A percentile compares a stretch with the other conserved stretches of the same genome.
phyloP scores from a whole-genome alignment of 352 stramenopile genomes.

The Phytophthora capsici region DNA sequence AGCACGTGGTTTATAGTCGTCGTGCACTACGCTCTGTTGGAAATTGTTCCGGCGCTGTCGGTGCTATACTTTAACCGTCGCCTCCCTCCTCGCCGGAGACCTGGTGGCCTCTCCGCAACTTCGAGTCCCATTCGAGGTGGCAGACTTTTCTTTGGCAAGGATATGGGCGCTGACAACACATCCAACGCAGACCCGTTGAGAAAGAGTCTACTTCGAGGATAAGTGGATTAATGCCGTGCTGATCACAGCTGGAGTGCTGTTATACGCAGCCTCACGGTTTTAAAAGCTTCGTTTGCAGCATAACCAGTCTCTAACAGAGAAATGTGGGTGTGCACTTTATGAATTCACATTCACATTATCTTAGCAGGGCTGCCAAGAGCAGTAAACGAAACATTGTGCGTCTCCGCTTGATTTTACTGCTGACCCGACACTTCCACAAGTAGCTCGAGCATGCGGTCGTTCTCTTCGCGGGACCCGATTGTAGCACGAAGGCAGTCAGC shows the following conservation, averaged over 20 bases:
- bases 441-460: conserved; percentile 92
- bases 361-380: too few species aligned
- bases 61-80: conserved; percentile 88
- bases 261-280: neutral
- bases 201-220: conserved; percentile 58
- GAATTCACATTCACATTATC: neutral
- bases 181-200: conserved; percentile 41
- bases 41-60: conserved; percentile 79
- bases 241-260: neutral
- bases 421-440: conserved; percentile 73
- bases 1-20: conserved; percentile 84
- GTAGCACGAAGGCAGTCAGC: conserved; percentile 95
- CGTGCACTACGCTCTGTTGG: conserved; percentile 82
- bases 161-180: conserved; percentile 27
- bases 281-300: too few species aligned
- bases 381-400: neutral
- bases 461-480: conserved; percentile 94
- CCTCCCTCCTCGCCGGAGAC: conserved; percentile 54
- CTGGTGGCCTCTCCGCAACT: conserved; percentile 36
- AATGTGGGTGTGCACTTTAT: neutral
- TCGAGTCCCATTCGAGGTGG: conserved; percentile 49
- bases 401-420: conserved; percentile 31
- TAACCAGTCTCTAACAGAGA: too few species aligned
- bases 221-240: neutral
- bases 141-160: conserved; percentile 61